Evolutionary conservation across 106 monocot genomes (phyloP).

Genomic region (Cymbidium sinense): DNA sequence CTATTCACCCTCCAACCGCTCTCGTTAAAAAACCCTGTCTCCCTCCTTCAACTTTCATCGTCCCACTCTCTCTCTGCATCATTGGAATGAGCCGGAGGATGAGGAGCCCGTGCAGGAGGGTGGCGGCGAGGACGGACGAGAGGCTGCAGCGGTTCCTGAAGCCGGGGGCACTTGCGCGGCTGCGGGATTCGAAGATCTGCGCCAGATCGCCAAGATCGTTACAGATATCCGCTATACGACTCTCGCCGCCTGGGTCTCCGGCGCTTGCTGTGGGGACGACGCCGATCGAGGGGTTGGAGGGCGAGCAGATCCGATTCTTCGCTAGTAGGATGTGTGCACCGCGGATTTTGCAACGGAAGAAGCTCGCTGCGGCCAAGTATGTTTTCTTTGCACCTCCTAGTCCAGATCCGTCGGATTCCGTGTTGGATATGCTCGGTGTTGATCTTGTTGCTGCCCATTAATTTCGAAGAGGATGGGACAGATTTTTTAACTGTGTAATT

Average conservation of each 20-base stretch:
- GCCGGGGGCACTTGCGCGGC: slow-evolving; percentile 1
- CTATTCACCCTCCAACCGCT: neutral
- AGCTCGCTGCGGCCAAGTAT: slow-evolving; percentile 10
- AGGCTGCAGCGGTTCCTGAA: slow-evolving; percentile 1
- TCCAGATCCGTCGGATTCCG: slow-evolving; percentile 1
- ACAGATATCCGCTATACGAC: neutral
- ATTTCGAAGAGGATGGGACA: neutral
- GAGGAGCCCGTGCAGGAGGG: slow-evolving; percentile 1
- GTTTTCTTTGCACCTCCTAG: slow-evolving; percentile 9
- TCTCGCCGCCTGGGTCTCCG: slow-evolving; percentile 3
- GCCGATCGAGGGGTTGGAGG: neutral
- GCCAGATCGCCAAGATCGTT: slow-evolving; percentile 6
- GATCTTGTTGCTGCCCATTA: neutral
- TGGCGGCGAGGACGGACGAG: neutral
- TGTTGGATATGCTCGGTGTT: neutral
- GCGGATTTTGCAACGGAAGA: slow-evolving; percentile 2
- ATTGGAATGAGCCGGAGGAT: neutral
- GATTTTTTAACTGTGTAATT: neutral
- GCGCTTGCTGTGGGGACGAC: too few relatives aligned
- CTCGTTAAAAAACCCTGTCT: neutral
- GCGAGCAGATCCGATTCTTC: slow-evolving; percentile 7
- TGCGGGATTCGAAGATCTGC: slow-evolving; percentile 11
- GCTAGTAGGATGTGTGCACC: neutral
- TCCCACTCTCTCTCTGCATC: neutral
- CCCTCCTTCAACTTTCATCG: neutral